Percentiles rank a stretch among this genome's conserved stretches.
Conservation (phyloP, 1,284 basidiomycete species). For the Ceratobasidium sp. region DNA sequence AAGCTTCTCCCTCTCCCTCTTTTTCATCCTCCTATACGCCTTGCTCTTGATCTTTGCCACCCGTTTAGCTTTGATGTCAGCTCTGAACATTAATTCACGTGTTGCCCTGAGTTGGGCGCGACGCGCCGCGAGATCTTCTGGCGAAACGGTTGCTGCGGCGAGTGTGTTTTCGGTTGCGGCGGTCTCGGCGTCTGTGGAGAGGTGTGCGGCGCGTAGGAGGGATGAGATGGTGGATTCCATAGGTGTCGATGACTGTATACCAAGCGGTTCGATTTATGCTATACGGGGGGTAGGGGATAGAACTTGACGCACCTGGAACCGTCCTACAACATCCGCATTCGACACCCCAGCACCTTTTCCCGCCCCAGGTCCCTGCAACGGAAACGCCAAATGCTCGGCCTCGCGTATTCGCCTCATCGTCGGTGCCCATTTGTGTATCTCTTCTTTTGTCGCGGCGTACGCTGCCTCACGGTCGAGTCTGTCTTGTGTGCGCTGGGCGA, state of each 20-base stretch:
- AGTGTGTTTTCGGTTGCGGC: conserved; percentile 79
- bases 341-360: conserved; percentile 63
- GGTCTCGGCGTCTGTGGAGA: conserved; percentile 80
- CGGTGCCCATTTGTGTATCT: conserved; percentile 93
- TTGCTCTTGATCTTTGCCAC: conserved; percentile 97
- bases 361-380: conserved; percentile 75
- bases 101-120: conserved; percentile 85
- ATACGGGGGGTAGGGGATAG: neutral
- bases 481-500: conserved; percentile 88
- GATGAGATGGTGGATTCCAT: conserved; percentile 82
- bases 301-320: conserved; percentile 72
- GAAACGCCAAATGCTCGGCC: conserved; percentile 93
- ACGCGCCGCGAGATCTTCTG: conserved; percentile 82
- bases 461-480: conserved; percentile 93
- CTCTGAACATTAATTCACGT: conserved; percentile 94
- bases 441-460: conserved; percentile 91
- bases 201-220: conserved; percentile 78
- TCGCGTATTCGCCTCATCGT: conserved; percentile 85
- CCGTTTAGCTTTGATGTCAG: conserved; percentile 90
- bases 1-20: conserved; percentile 77
- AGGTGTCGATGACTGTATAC: conserved; percentile 72
- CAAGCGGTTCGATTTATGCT: neutral
- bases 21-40: conserved; percentile 86
- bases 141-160: conserved; percentile 6
- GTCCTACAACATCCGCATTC: conserved; percentile 79